Evolutionary conservation across 2,329 filamentous ascomycete species (phyloP).

Genomic region (Ophiostoma sp.): DNA sequence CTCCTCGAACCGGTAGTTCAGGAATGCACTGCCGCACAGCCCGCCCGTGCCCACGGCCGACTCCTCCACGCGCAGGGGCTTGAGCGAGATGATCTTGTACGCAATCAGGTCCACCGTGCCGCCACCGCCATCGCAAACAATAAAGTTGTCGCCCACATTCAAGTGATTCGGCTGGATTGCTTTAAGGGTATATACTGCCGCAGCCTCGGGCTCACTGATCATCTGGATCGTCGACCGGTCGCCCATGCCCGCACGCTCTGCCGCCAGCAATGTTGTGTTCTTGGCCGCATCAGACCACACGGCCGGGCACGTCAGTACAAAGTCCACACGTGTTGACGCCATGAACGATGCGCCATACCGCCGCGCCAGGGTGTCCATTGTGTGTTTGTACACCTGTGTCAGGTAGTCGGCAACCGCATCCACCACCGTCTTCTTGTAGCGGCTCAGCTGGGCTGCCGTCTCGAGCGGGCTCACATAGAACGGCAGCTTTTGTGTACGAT

Average conservation of each 20-base stretch:
- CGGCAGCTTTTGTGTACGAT: slow-evolving; percentile 72
- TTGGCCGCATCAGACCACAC: slow-evolving; percentile 85
- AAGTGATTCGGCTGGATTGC: slow-evolving; percentile 70
- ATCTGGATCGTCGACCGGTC: slow-evolving; percentile 64
- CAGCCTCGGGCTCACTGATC: slow-evolving; percentile 76
- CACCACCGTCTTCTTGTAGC: slow-evolving; percentile 69
- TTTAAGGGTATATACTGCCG: slow-evolving; percentile 73
- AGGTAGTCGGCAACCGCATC: slow-evolving; percentile 77
- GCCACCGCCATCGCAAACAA: slow-evolving; percentile 59
- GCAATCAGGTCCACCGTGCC: slow-evolving; percentile 71
- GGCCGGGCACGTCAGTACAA: slow-evolving; percentile 74
- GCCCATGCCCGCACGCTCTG: slow-evolving; percentile 74
- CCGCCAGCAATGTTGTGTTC: slow-evolving; percentile 72
- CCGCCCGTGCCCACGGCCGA: slow-evolving; percentile 74
- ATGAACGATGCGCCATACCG: slow-evolving; percentile 76
- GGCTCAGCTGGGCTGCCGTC: slow-evolving; percentile 69
- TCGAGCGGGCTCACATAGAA: slow-evolving; percentile 75
- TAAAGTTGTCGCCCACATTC: slow-evolving; percentile 61
- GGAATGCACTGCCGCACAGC: slow-evolving; percentile 70
- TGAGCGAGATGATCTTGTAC: slow-evolving; percentile 71
- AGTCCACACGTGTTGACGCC: slow-evolving; percentile 68
- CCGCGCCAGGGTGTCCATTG: slow-evolving; percentile 68
- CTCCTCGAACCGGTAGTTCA: slow-evolving; percentile 78
- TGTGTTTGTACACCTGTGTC: slow-evolving; percentile 69
- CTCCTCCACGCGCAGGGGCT: slow-evolving; percentile 68